Percentiles rank a stretch among this genome's conserved stretches.
phyloP scores from a whole-genome alignment of 2,329 filamentous ascomycete species.

The Canariomyces notabilis region DNA sequence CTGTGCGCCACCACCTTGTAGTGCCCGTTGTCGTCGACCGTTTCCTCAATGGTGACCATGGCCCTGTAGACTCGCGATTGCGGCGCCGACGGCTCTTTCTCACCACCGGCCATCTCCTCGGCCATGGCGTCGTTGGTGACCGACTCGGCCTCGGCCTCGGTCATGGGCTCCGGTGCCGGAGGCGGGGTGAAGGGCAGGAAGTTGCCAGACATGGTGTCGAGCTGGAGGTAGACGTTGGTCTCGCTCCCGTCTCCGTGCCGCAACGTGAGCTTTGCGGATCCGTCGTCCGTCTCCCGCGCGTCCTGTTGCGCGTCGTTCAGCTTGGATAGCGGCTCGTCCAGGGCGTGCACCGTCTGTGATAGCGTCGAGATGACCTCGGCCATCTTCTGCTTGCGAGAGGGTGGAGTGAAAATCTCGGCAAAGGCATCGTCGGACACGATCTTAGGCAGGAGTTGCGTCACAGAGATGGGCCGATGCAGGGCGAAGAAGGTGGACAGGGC shows the following conservation, averaged over 20 bases:
- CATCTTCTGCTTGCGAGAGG: constrained; percentile 46
- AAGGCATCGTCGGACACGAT: constrained; percentile 69
- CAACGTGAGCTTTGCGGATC: constrained; percentile 46
- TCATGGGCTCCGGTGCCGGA: constrained; percentile 63
- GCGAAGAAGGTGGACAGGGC: constrained; percentile 92
- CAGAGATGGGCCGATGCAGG: constrained; percentile 87
- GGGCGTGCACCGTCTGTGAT: constrained; percentile 52
- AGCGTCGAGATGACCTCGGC: constrained; percentile 64
- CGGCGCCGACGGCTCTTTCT: constrained; percentile 33
- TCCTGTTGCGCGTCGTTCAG: constrained; percentile 37
- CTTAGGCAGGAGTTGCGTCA: constrained; percentile 74
- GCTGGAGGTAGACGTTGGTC: constrained; percentile 58
- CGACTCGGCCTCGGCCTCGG: constrained; percentile 30
- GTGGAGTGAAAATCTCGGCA: constrained; percentile 71
- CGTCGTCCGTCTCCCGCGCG: constrained; percentile 41
- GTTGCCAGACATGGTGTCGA: constrained; percentile 63
- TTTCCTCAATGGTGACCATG: constrained; percentile 63
- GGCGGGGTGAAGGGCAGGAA: constrained; percentile 81
- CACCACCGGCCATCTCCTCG: constrained; percentile 33
- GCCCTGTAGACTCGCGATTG: constrained; percentile 57
- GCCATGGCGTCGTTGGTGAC: constrained; percentile 23
- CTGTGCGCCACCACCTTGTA: constrained; percentile 57
- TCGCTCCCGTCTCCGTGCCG: constrained; percentile 53
- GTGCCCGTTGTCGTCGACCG: constrained; percentile 54
- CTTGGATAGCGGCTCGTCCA: constrained; percentile 54